These are phyloP conservation scores for Podospora pseudoanserina DNA, from an alignment of 495 filamentous ascomycete genomes.

Conservation along the genomic window DNA sequence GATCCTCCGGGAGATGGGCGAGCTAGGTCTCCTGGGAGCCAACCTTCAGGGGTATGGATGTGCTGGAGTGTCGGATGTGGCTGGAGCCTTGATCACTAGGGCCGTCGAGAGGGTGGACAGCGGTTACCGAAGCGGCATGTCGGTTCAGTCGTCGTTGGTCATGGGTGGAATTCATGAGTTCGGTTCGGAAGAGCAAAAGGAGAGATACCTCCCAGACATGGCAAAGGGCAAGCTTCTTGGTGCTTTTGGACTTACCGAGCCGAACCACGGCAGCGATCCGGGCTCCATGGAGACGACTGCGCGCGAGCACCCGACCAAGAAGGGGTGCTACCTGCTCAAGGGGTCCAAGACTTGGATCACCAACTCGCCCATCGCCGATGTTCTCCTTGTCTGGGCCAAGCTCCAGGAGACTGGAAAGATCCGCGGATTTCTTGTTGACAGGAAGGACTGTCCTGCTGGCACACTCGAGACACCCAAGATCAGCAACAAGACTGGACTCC, in stretches of 20 bases:
- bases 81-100: conserved; percentile 87
- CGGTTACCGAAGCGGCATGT: conserved; percentile 94
- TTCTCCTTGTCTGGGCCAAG: conserved; percentile 94
- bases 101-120: conserved; percentile 96
- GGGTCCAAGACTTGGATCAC: conserved; percentile 99
- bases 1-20: conserved; percentile 94
- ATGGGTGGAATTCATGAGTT: conserved; percentile 98
- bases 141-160: conserved; percentile 87
- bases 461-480: conserved; percentile 88
- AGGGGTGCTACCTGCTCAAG: conserved; percentile 74
- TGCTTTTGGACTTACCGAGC: conserved; percentile 93
- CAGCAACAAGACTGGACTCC: conserved; percentile 91
- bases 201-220: conserved; percentile 77
- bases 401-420: conserved; percentile 88
- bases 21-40: conserved; percentile 84
- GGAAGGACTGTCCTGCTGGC: conserved; percentile 73
- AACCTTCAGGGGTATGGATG: conserved; percentile 91
- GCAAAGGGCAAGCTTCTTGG: conserved; percentile 84
- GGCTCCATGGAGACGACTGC: conserved; percentile 92
- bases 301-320: conserved; percentile 80
- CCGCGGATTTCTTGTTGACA: conserved; percentile 86
- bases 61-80: conserved; percentile 88
- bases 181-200: conserved; percentile 84
- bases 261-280: conserved; percentile 95
- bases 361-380: conserved; percentile 90